Conservation (phyloP, 306 rosid genomes). For the Dicorynia guianensis region DNA sequence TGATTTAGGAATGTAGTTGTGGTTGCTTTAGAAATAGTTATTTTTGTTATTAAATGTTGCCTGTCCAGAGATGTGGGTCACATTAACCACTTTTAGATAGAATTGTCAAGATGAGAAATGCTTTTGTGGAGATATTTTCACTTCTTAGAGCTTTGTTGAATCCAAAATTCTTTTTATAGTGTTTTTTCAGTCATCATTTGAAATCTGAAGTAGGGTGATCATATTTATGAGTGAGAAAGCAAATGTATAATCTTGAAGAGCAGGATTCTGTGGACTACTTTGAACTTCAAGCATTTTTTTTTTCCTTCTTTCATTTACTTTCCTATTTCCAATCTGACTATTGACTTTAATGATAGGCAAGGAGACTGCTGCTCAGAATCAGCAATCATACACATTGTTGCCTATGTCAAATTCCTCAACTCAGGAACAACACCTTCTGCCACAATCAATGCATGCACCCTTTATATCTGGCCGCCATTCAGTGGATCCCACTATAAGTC, state of each 20-base stretch:
- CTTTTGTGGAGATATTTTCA: neutral
- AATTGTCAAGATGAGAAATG: constrained; percentile 18
- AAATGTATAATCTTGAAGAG: constrained; percentile 17
- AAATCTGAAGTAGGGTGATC: constrained; percentile 12
- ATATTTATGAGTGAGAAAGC: neutral
- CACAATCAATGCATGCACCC: constrained; percentile 54
- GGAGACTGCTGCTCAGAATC: constrained; percentile 60
- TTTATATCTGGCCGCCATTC: constrained; percentile 58
- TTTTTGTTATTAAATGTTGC: neutral
- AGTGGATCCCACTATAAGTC: constrained; percentile 57
- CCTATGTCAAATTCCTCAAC: constrained; percentile 58
- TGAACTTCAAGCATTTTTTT: constrained; percentile 24
- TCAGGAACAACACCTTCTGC: constrained; percentile 68
- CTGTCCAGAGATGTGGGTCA: neutral
- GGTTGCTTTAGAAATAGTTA: neutral
- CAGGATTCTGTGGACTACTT: constrained; percentile 17
- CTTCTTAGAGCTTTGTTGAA: constrained; percentile 34
- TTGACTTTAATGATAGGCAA: constrained; percentile 65
- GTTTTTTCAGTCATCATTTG: neutral
- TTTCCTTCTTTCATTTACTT: constrained; percentile 22
- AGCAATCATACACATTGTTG: constrained; percentile 57
- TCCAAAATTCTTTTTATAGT: neutral
- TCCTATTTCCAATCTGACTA: constrained; percentile 48
- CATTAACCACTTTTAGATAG: constrained; percentile 22
- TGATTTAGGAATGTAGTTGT: neutral